Evolutionary conservation across 176 grass and related monocot genomes (phyloP), one percentile per base, ranked within the genome.

Genomic region (Saccharum spontaneum): DNA sequence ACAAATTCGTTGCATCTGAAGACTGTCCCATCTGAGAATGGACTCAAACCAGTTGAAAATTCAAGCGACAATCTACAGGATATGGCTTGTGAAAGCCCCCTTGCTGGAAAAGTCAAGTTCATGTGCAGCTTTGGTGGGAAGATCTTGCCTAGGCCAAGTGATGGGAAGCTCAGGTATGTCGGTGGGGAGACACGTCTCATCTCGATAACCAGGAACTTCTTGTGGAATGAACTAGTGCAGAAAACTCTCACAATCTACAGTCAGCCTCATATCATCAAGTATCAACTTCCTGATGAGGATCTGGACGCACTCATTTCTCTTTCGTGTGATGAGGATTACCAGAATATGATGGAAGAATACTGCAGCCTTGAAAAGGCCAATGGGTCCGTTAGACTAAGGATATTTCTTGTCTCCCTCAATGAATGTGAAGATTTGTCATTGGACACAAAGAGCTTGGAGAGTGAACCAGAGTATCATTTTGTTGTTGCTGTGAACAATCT

Each of bases 281-380:
- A 99, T 68, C 97, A 99, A 85, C 92, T 99, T 80, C 97, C 97
- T 33, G 93, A 89, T 18, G 97, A 99, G 86, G 97, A 99, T 81
- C 84, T 96, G 34, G 97, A 99, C 84, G 93, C 97, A 34, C 62
- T 99, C 72, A 99, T 96, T 84, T 99, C 97, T 63, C 88, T 96
- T 77, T 93, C 93, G 2, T 94, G 89, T 20, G 88, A 92, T 44
- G 97, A 99, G 87, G 97, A 99, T 89, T 86, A 96, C 43, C 97
- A 96, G 77, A 96, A 96, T 88, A 99, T 99, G 93, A 96, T 99
- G 87, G 97, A 99, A 65, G 93, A 99, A 38, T 94, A 94, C 60
- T 79, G 76, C 84, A 89, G 78, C 44, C 86, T 92, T 82, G 95
- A 98, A 73, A 95, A 83, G 75, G 86, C 90, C 55, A 92, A 88